Evolutionary conservation across 1,139 yeast genomes (phyloP).

Genomic region (Kurtzmaniella quercitrusa): DNA sequence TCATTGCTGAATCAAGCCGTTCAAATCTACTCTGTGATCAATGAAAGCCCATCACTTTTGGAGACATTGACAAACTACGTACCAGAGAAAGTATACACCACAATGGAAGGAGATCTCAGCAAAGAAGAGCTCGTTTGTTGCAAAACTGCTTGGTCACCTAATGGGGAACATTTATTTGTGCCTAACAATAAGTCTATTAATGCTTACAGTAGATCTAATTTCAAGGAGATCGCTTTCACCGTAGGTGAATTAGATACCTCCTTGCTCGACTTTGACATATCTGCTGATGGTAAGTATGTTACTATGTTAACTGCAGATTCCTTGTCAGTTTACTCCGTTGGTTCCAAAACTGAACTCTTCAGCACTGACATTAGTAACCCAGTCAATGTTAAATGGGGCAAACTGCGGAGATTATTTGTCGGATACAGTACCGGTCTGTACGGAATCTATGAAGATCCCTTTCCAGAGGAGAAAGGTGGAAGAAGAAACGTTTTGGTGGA

Average conservation of each 20-base stretch:
- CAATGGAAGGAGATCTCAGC: constrained; percentile 30
- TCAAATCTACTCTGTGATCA: constrained; percentile 57
- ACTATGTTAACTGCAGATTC: constrained; percentile 25
- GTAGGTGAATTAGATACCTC: constrained; percentile 21
- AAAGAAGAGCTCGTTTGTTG: constrained; percentile 39
- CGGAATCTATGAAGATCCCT: constrained; percentile 15
- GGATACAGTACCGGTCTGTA: constrained; percentile 58
- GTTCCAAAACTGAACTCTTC: background rate
- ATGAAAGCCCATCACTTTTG: constrained; percentile 33
- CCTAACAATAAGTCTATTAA: constrained; percentile 22
- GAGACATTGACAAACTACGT: constrained; percentile 42
- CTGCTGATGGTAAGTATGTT: constrained; percentile 55
- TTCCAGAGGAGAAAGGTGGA: constrained; percentile 10
- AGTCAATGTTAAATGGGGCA: constrained; percentile 22
- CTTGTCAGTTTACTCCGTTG: background rate
- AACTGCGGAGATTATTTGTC: constrained; percentile 24
- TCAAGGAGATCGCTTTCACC: constrained; percentile 8
- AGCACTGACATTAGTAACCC: constrained; percentile 1
- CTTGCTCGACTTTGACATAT: constrained; percentile 53
- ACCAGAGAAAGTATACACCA: constrained; percentile 29
- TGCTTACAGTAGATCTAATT: constrained; percentile 29
- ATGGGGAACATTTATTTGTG: constrained; percentile 58
- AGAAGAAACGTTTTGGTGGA: constrained; percentile 6
- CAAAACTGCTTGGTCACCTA: constrained; percentile 32
- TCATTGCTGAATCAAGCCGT: constrained; percentile 67